A percentile compares a stretch with the other conserved stretches of the same genome.
Conservation (phyloP, 139 green algal genomes). For the Diplosphaera chodatii region DNA sequence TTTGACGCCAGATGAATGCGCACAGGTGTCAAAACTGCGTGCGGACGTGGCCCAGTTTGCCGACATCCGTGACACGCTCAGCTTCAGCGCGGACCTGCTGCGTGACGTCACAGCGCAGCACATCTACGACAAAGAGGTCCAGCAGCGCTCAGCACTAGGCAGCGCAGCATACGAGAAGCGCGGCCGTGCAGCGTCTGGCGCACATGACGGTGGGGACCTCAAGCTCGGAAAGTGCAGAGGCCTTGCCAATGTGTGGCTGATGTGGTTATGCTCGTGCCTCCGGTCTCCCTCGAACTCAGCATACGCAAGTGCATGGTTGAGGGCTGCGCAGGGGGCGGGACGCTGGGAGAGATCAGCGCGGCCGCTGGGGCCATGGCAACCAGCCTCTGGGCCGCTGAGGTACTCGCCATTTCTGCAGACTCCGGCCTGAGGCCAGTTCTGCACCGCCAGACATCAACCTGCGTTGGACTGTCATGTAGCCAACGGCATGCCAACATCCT, state of each 20-base stretch:
- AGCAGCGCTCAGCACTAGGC: not conserved
- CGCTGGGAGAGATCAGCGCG: not conserved
- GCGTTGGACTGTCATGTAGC: too few species aligned
- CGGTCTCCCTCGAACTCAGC: too few species aligned
- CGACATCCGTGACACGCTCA: not conserved
- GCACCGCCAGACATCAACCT: too few species aligned
- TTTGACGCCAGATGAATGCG: too few species aligned
- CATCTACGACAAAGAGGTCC: not conserved
- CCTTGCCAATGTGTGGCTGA: too few species aligned
- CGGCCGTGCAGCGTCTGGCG: not conserved
- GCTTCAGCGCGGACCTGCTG: not conserved
- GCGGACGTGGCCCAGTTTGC: not conserved
- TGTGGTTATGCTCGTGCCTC: too few species aligned
- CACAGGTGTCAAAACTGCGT: not conserved
- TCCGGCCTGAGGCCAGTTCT: too few species aligned
- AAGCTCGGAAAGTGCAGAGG: too few species aligned
- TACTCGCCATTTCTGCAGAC: too few species aligned
- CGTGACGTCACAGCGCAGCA: not conserved
- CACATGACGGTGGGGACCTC: not conserved
- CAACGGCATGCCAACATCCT: too few species aligned
- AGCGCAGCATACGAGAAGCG: not conserved
- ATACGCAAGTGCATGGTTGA: too few species aligned
- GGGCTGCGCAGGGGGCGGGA: not conserved
- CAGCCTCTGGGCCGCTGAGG: not conserved
- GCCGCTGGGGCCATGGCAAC: not conserved